Evolutionary conservation across 1,284 basidiomycete species (phyloP).

Genomic region (Phellopilus nigrolimitatus): DNA sequence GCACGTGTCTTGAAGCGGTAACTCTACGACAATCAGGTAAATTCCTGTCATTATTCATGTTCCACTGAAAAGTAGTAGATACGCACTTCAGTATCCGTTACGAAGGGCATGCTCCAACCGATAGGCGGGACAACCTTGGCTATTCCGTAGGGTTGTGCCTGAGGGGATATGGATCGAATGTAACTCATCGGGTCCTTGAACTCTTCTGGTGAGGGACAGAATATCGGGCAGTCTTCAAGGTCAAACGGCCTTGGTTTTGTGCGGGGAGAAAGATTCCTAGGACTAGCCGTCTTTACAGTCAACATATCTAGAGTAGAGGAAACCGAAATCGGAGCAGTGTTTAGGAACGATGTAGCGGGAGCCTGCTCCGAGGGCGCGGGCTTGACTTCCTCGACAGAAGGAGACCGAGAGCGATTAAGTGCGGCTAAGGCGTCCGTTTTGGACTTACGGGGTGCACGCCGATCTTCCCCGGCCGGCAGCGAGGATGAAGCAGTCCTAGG

Average conservation of each 20-base stretch:
- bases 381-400: slow-evolving; percentile 46
- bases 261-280: slow-evolving; percentile 37
- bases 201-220: slow-evolving; percentile 84
- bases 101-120: slow-evolving; percentile 95
- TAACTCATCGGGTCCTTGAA: slow-evolving; percentile 96
- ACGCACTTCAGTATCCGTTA: slow-evolving; percentile 87
- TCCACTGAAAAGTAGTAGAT: slow-evolving; percentile 30
- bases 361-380: slow-evolving; percentile 23
- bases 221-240: slow-evolving; percentile 87
- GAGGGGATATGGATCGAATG: slow-evolving; percentile 78
- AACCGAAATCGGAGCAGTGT: slow-evolving; percentile 53
- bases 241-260: slow-evolving; percentile 68
- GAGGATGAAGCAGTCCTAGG: slow-evolving; percentile 25
- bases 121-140: slow-evolving; percentile 95
- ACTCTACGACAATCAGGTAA: slow-evolving; percentile 42
- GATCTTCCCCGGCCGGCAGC: slow-evolving; percentile 37
- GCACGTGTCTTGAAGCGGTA: slow-evolving; percentile 96
- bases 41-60: slow-evolving; percentile 21
- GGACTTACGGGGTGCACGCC: slow-evolving; percentile 78
- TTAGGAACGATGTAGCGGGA: slow-evolving; percentile 32
- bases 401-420: slow-evolving; percentile 58
- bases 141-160: slow-evolving; percentile 81
- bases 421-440: slow-evolving; percentile 80
- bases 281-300: slow-evolving; percentile 62
- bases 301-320: slow-evolving; percentile 59